Percentiles rank a stretch among this genome's conserved stretches.
Conservation (phyloP, 495 filamentous ascomycete species). For the Hyphodiscus hymeniophilus region DNA sequence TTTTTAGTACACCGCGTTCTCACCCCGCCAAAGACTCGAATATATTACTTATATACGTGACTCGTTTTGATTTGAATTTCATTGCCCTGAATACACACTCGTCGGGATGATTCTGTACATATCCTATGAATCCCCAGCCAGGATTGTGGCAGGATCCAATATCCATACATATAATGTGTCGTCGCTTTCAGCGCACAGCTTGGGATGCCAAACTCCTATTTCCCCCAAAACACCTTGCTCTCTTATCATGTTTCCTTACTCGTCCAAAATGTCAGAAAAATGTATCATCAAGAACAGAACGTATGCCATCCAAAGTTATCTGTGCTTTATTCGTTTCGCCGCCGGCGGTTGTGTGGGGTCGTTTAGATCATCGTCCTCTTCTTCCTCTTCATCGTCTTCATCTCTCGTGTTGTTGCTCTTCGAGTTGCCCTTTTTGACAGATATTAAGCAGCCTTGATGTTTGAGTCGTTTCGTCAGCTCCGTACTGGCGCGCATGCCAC, state of each 20-base stretch:
- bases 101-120: not conserved
- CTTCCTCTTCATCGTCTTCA: conserved; percentile 31
- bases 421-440: conserved; percentile 77
- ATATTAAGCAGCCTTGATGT: conserved; percentile 67
- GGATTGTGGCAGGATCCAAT: not conserved
- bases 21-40: too few relatives aligned
- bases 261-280: too few relatives aligned
- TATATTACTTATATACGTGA: too few relatives aligned
- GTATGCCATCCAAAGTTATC: not conserved
- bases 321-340: conserved; percentile 3
- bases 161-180: not conserved
- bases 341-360: not conserved
- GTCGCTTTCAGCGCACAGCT: too few relatives aligned
- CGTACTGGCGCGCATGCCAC: conserved; percentile 77
- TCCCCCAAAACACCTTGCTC: too few relatives aligned
- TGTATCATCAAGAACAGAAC: not conserved
- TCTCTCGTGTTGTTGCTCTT: conserved; percentile 34
- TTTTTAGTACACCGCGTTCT: conserved; percentile 8
- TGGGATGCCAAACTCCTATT: too few relatives aligned
- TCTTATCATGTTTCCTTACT: too few relatives aligned
- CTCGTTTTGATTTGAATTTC: too few relatives aligned
- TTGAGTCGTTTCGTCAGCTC: conserved; percentile 60
- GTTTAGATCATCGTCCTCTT: too few relatives aligned
- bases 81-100: too few relatives aligned
- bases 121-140: not conserved